These are phyloP conservation scores for Phalaenopsis equestris DNA, from an alignment of 106 monocot genomes.

Conservation along the genomic window DNA sequence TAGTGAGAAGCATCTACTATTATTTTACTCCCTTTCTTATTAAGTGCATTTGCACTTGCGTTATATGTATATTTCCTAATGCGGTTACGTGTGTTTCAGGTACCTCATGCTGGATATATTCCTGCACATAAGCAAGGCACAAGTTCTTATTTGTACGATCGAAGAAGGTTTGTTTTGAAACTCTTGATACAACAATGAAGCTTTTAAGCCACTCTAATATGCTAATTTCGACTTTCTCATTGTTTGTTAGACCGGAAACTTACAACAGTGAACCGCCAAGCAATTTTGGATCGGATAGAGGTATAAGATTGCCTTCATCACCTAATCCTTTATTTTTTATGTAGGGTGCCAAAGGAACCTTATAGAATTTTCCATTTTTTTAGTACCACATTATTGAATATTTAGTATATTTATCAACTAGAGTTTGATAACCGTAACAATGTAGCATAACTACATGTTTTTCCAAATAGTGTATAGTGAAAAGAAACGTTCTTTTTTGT, in stretches of 20 bases:
- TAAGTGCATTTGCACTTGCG: neutral
- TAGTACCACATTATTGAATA: neutral
- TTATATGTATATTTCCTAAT: neutral
- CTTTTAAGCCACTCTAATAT: neutral
- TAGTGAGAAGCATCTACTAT: slow-evolving; percentile 18
- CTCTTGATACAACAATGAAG: neutral
- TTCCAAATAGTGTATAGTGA: neutral
- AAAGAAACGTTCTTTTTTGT: neutral
- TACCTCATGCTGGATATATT: slow-evolving; percentile 47
- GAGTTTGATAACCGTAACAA: neutral
- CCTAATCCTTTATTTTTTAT: neutral
- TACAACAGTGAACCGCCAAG: slow-evolving; percentile 14
- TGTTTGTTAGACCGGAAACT: slow-evolving; percentile 9
- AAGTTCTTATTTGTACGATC: slow-evolving; percentile 19
- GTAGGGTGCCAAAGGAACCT: neutral
- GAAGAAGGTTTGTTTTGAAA: slow-evolving; percentile 14
- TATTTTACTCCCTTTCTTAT: neutral
- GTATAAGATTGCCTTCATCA: neutral
- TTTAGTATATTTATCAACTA: neutral
- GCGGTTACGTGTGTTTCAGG: slow-evolving; percentile 13
- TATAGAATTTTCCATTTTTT: neutral
- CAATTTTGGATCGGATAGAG: slow-evolving; percentile 18
- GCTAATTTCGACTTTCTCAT: slow-evolving; percentile 2
- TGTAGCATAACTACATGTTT: neutral
- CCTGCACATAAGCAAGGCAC: slow-evolving; percentile 22